These are phyloP conservation scores for Wickerhamomyces ciferrii DNA, from an alignment of 805 yeast genomes.

Conservation along the genomic window DNA sequence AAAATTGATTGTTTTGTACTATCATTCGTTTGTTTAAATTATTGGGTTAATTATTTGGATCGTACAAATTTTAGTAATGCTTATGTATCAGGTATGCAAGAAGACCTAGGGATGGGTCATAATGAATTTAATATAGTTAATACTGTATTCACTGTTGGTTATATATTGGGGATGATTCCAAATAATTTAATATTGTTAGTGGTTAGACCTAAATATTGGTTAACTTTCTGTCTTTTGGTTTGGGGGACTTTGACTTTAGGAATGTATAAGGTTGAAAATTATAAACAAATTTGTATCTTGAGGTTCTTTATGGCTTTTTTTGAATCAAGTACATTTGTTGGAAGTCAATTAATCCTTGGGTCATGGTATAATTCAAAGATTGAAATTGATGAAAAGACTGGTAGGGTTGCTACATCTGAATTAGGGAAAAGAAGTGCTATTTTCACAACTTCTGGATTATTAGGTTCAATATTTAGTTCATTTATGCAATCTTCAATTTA, in stretches of 20 bases:
- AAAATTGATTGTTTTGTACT: conserved; percentile 22
- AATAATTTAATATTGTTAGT: conserved; percentile 47
- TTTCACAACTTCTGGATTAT: conserved; percentile 47
- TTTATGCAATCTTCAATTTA: conserved; percentile 55
- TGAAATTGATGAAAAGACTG: conserved; percentile 15
- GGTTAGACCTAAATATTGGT: conserved; percentile 53
- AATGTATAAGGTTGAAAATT: conserved; percentile 40
- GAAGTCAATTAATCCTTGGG: conserved; percentile 50
- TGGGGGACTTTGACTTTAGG: conserved; percentile 57
- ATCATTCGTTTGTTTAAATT: conserved; percentile 15
- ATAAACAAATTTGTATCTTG: conserved; percentile 46
- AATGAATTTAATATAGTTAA: conserved; percentile 45
- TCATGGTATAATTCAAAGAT: conserved; percentile 43
- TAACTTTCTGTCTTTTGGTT: conserved; percentile 44
- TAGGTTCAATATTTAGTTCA: conserved; percentile 51
- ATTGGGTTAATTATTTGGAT: conserved; percentile 49
- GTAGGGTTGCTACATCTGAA: conserved; percentile 28
- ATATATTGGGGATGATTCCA: conserved; percentile 58
- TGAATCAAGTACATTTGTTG: conserved; percentile 53
- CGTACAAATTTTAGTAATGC: conserved; percentile 52
- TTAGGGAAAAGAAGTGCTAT: conserved; percentile 47
- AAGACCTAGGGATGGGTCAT: conserved; percentile 43
- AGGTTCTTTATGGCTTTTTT: conserved; percentile 58
- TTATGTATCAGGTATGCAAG: conserved; percentile 65
- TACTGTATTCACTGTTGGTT: conserved; percentile 57